phyloP scores from a whole-genome alignment of 139 green algal species.

The Spirogloea muscicola region DNA sequence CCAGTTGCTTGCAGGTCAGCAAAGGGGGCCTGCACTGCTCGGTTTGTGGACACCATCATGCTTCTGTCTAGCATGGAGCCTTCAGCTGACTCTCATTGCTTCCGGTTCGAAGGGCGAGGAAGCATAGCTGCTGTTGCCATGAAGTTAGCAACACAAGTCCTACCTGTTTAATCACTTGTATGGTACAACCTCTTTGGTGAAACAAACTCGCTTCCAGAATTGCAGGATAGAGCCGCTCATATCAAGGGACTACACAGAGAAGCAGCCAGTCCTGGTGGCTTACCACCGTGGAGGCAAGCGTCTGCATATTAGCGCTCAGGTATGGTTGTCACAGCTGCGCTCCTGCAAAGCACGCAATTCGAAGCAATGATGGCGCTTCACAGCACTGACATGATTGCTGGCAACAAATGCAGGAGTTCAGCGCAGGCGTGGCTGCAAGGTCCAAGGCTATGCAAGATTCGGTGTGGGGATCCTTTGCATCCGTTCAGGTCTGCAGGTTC shows the following conservation, averaged over 20 bases:
- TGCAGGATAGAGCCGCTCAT: slow-evolving; percentile 65
- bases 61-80: not conserved
- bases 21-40: not conserved
- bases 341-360: not conserved
- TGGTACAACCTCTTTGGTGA: not conserved
- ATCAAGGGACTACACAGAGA: slow-evolving; percentile 36
- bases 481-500: not conserved
- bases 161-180: not conserved
- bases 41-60: not conserved
- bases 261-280: slow-evolving; percentile 43
- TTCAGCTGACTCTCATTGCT: not conserved
- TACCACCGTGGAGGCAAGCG: slow-evolving; percentile 53
- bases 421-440: not conserved
- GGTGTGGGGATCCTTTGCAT: not conserved
- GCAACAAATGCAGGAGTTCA: not conserved
- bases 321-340: not conserved
- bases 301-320: slow-evolving; percentile 56
- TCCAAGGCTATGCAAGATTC: not conserved
- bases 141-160: not conserved
- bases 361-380: not conserved
- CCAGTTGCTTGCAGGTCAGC: slow-evolving; percentile 58
- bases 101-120: not conserved
- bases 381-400: not conserved
- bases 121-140: not conserved
- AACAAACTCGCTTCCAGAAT: not conserved